Evolutionary conservation across 352 stramenopile genomes (phyloP), one percentile per base, ranked within the genome.

Genomic region (Globisporangium alternatum): DNA sequence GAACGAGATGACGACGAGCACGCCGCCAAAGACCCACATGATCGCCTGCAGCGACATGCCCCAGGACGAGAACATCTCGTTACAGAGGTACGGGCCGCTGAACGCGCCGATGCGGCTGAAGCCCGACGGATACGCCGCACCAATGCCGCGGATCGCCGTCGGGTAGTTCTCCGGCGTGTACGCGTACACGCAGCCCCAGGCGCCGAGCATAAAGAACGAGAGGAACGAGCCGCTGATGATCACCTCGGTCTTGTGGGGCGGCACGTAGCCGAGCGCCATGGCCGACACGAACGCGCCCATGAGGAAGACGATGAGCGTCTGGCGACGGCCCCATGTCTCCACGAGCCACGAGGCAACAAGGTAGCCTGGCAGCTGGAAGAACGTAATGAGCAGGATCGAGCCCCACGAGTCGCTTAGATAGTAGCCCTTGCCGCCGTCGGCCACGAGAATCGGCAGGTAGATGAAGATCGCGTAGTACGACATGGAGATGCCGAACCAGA

Each of bases 151-250:
- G 44, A 90, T 89, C 15, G 72, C 69, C 30, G 80, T 90, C 60
- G 78, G 79, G 71, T 90, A 92, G 69, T 92, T 90, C 66, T 90
- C 80, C 0, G 81, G 81, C 0, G 81, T 90, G 70, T 89, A 92
- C 19, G 81, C 79, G 65, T 90, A 89, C 2, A 92, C 71, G 33
- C 79, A 83, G 17, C 83, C 81, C 80, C 81, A 90, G 1, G 78
- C 72, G 25, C 79, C 81, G 6, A 89, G 72, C 71, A 90, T 75
- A 62, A 90, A 92, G 69, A 88, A 90, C 56, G 79, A 82, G 56
- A 86, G 65, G 52, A 82, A 69, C 43, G 71, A 85, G 8, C 74
- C 78, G 6, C 72, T 78, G 17, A 81, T 55, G 65, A 89, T 81
- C 22, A 90, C 62, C 2, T 70, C 74, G 9, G 49, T 62, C 35